Conservation (phyloP, 805 yeast species). For the Myxozyma sirexii region DNA sequence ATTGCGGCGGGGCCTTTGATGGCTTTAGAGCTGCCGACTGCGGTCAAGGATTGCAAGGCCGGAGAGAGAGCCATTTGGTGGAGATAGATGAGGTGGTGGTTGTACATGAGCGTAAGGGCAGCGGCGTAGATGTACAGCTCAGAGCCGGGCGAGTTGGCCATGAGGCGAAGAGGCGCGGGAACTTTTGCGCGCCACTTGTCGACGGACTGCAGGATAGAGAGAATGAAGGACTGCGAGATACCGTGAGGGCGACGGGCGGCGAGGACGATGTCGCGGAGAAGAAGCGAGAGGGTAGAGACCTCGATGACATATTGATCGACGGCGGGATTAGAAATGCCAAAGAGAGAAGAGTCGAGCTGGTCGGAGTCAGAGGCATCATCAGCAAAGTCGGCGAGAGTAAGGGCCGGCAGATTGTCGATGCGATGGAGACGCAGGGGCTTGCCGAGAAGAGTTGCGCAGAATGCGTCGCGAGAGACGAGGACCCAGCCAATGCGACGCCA, state of each 20-base stretch:
- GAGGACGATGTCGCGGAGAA: slow-evolving; percentile 7
- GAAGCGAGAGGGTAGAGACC: not conserved
- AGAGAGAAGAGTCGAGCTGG: too few species aligned
- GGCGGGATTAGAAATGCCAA: not conserved
- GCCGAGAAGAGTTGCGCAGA: slow-evolving; percentile 10
- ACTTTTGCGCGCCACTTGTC: slow-evolving; percentile 9
- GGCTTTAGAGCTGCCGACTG: too few species aligned
- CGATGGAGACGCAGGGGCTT: slow-evolving; percentile 6
- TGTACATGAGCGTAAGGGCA: slow-evolving; percentile 18
- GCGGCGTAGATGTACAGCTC: slow-evolving; percentile 11
- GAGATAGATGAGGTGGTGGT: slow-evolving; percentile 29
- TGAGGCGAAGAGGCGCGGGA: not conserved
- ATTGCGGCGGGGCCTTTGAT: too few species aligned
- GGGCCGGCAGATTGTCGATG: not conserved
- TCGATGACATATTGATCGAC: slow-evolving; percentile 10
- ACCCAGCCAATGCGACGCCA: slow-evolving; percentile 9
- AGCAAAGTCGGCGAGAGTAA: slow-evolving; percentile 6
- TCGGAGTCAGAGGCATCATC: too few species aligned
- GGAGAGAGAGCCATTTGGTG: slow-evolving; percentile 22
- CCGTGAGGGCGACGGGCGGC: not conserved
- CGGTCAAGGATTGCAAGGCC: too few species aligned
- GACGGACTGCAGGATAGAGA: not conserved
- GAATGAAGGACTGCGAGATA: slow-evolving; percentile 3
- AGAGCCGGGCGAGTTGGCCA: not conserved
- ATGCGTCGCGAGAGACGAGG: slow-evolving; percentile 11